phyloP scores from a whole-genome alignment of 129 eudicot species.

The Gnaphalium uliginosum region DNA sequence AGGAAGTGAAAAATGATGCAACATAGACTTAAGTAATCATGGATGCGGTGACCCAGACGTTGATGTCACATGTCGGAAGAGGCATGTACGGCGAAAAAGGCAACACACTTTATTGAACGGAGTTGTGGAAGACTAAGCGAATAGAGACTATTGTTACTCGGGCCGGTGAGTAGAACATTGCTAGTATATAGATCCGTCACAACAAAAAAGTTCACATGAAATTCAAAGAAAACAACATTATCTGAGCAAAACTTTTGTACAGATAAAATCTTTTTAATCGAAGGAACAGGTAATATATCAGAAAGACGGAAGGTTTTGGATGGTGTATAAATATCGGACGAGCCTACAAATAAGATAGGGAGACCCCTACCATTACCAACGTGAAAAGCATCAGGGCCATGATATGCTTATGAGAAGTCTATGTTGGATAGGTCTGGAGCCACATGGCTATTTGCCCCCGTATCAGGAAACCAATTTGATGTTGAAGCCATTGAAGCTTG shows the following conservation, averaged over 20 bases:
- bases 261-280: not conserved
- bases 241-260: not conserved
- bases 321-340: not conserved
- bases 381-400: not conserved
- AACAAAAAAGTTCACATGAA: not conserved
- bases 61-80: not conserved
- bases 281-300: not conserved
- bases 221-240: not conserved
- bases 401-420: not conserved
- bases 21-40: not conserved
- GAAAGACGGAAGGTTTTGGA: not conserved
- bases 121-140: not conserved
- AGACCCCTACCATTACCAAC: not conserved
- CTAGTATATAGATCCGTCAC: not conserved
- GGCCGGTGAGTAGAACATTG: not conserved
- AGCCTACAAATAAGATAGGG: not conserved
- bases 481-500: not conserved
- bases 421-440: not conserved
- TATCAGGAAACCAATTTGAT: not conserved
- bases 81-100: not conserved
- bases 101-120: not conserved
- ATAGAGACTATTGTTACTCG: not conserved
- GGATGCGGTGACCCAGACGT: not conserved
- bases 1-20: not conserved
- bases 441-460: not conserved